These are phyloP conservation scores for Leucocoprinus leucothites DNA, from an alignment of 768 basidiomycete species.

Conservation along the genomic window DNA sequence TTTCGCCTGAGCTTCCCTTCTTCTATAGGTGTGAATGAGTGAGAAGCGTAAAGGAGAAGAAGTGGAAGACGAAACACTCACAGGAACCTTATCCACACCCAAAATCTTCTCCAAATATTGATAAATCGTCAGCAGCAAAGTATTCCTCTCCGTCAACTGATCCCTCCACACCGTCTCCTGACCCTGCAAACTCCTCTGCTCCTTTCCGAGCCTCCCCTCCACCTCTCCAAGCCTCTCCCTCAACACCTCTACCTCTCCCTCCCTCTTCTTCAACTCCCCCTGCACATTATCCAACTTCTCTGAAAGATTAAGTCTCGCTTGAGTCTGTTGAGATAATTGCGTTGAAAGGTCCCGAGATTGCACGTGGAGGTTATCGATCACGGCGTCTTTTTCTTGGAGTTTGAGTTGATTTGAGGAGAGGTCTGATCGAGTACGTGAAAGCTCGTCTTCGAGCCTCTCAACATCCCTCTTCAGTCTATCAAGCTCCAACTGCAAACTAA, in stretches of 20 bases:
- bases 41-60: neutral
- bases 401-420: constrained; percentile 63
- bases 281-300: constrained; percentile 85
- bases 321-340: constrained; percentile 81
- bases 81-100: constrained; percentile 83
- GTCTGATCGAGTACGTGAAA: constrained; percentile 67
- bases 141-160: constrained; percentile 91
- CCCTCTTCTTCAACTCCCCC: constrained; percentile 57
- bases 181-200: constrained; percentile 66
- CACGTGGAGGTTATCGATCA: constrained; percentile 71
- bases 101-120: constrained; percentile 95
- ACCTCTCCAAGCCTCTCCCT: constrained; percentile 68
- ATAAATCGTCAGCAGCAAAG: constrained; percentile 86
- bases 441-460: constrained; percentile 75
- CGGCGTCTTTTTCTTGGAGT: constrained; percentile 65
- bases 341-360: constrained; percentile 79
- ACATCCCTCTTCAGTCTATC: constrained; percentile 86
- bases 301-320: constrained; percentile 78
- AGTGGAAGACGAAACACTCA: constrained; percentile 32
- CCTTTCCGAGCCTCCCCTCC: constrained; percentile 78
- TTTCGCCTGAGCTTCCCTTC: constrained; percentile 72
- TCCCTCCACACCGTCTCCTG: constrained; percentile 85
- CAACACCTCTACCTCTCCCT: constrained; percentile 59
- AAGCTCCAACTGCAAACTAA: constrained; percentile 86
- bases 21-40: constrained; percentile 41